These are phyloP conservation scores for Keqinozyma sinolaborantium DNA, from an alignment of 1,139 yeast species.

Conservation along the genomic window DNA sequence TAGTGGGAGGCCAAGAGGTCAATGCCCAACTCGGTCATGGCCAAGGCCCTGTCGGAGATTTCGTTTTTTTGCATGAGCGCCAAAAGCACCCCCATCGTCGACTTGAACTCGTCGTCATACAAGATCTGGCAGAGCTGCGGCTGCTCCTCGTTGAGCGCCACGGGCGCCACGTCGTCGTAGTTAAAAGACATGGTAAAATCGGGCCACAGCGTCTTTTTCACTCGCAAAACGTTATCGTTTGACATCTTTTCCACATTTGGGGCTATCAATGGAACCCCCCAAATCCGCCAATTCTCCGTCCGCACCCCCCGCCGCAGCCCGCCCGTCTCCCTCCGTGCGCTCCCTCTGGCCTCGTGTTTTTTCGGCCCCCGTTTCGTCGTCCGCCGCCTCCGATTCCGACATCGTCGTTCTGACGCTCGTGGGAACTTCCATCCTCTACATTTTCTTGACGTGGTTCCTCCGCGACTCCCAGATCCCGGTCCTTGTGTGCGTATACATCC, in stretches of 20 bases:
- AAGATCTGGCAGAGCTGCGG: slow-evolving; percentile 69
- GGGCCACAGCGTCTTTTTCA: too few relatives aligned
- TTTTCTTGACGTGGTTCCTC: slow-evolving; percentile 7
- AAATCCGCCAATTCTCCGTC: too few relatives aligned
- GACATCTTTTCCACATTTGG: not conserved
- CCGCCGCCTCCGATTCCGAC: not conserved
- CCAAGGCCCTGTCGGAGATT: slow-evolving; percentile 66
- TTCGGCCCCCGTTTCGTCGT: too few relatives aligned
- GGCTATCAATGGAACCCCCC: not conserved
- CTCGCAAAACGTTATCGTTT: not conserved
- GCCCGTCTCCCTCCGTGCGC: too few relatives aligned
- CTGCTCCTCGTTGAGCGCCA: slow-evolving; percentile 42
- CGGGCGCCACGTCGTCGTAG: slow-evolving; percentile 40
- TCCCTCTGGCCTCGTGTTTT: too few relatives aligned
- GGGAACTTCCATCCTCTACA: slow-evolving; percentile 8
- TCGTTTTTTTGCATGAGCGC: slow-evolving; percentile 62
- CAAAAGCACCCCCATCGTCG: slow-evolving; percentile 58
- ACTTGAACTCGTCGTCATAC: slow-evolving; percentile 68
- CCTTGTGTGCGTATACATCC: slow-evolving; percentile 25
- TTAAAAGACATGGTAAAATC: slow-evolving; percentile 11
- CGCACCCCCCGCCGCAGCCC: too few relatives aligned
- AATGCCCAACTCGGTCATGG: slow-evolving; percentile 61
- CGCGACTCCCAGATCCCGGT: slow-evolving; percentile 24
- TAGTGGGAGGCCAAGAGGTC: slow-evolving; percentile 83
- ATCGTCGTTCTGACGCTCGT: slow-evolving; percentile 6